Percentiles rank a stretch among this genome's conserved stretches.
Conservation (phyloP, 2,329 filamentous ascomycete genomes). For the Trichoderma arundinaceum region DNA sequence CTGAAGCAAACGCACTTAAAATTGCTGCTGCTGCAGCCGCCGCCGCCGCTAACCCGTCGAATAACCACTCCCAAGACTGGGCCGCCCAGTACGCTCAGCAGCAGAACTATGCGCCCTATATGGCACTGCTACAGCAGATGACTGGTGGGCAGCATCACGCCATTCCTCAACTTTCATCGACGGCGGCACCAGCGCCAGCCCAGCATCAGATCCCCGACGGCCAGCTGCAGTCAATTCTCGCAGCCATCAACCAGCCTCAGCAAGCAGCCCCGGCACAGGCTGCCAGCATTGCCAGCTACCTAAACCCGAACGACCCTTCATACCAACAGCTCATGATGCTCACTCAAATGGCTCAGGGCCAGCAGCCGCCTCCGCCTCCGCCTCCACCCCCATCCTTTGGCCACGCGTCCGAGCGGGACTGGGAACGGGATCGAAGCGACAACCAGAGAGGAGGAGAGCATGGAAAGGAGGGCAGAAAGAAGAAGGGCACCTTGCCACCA, state of each 20-base stretch:
- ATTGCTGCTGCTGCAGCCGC: conserved; percentile 35
- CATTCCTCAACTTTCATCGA: conserved; percentile 31
- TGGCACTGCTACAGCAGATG: conserved; percentile 51
- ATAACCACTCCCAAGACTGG: conserved; percentile 39
- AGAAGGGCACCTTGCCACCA: conserved; percentile 48
- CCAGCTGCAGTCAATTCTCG: conserved; percentile 53
- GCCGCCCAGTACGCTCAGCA: conserved; percentile 40
- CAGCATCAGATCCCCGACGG: conserved; percentile 45
- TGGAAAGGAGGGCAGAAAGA: conserved; percentile 49
- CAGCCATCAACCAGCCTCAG: conserved; percentile 49
- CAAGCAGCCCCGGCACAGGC: conserved; percentile 36
- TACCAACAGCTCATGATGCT: conserved; percentile 51
- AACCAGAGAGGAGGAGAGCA: conserved; percentile 43
- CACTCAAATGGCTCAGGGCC: conserved; percentile 46
- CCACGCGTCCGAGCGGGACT: conserved; percentile 45
- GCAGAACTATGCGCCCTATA: conserved; percentile 48
- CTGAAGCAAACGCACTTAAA: conserved; percentile 42
- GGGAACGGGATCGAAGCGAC: conserved; percentile 46
- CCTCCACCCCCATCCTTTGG: conserved; percentile 35
- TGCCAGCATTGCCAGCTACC: conserved; percentile 36
- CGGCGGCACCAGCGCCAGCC: conserved; percentile 21
- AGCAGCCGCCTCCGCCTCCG: conserved; percentile 39
- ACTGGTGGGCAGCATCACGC: conserved; percentile 44
- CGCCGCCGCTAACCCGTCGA: conserved; percentile 26
- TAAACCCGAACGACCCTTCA: conserved; percentile 48